Evolutionary conservation across 768 basidiomycete genomes (phyloP), one percentile per base, ranked within the genome.

Genomic region (Rhodotorula paludigena): DNA sequence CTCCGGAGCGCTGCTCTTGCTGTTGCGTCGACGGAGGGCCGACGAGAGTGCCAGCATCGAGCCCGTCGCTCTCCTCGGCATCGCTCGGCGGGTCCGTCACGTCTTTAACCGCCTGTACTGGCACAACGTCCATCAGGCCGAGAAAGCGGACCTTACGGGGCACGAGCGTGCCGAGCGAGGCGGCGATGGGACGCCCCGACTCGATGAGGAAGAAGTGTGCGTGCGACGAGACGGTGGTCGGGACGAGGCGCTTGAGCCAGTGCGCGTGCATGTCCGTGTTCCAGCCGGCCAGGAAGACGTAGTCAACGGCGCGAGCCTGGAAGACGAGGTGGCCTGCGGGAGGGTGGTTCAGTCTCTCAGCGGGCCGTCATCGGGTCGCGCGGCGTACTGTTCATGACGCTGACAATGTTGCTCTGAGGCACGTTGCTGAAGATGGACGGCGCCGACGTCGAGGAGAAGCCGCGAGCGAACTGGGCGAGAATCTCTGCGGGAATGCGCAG

Each of bases 201-300:
- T 57, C 54, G 39, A 61, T n/a, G 32, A 56, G 47, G 39, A 57
- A 33, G 35, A 67, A 14, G 35, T 28, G 15, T 3, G 53, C 23
- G 9, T 15, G 32, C 42, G 49, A 35, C 23, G n/a, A 15, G 16
- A 8, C 32, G 2, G 16, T 6, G 16, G 48, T 38, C 20, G 48
- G 23, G n/a, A 16, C 12, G 18, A 57, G 18, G 28, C 23, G 36
- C 0, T 21, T 0, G 30, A 67, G 47, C 25, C 42, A 42, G 39
- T 57, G 48, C 2, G 60, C 55, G 44, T 67, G 59, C 10, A 28
- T 18, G 45, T 56, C 39, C 18, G 55, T 53, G 8, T 18, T 16
- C 53, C 32, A 62, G 33, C 66, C 66, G 23, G 28, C 66, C 48
- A 67, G 66, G 49, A 67, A 51, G 48, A 67, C 33, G 49, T 35